Evolutionary conservation across 2,329 filamentous ascomycete species (phyloP), one percentile per base, ranked within the genome.

Genomic region (Calcarisporium arbuscula): DNA sequence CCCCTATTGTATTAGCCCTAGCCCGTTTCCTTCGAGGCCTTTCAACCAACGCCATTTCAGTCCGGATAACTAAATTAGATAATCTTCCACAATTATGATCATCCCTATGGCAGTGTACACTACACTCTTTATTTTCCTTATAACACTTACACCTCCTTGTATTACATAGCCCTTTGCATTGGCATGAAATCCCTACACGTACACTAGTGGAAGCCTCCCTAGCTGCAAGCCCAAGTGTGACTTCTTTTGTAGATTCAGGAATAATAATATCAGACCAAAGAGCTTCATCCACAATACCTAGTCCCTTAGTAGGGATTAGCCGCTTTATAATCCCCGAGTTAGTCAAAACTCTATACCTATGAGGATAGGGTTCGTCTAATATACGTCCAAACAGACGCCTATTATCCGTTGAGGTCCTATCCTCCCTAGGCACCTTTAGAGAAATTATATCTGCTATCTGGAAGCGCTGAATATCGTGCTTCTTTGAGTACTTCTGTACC

Each of bases 111-210:
- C 33, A 35, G 26, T 35, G 26, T 8, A 35, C 16, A 29, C 22
- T 35, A 23, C 33, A 35, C 19, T 30, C 11, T 35, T n/a, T n/a
- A n/a, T n/a, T n/a, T n/a, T n/a, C n/a, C n/a, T n/a, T n/a, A n/a
- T n/a, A n/a, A n/a, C n/a, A 35, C 19, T 20, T 35, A 21, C 26
- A 35, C 18, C 33, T 35, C 27, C 30, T 35, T 15, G 26, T 35
- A 35, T 35, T 30, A 17, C 33, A 35, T 18, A 19, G 15, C 12
- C 33, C 33, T 19, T 35, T 35, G 19, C 27, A 35, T 23, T 35
- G 18, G 16, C 33, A 35, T 30, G 33, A 35, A 21, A 30, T 28
- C 19, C 33, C 26, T 20, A 35, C 27, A 14, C 19, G 16, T 30
- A 19, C 27, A 35, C 33, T 35, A 8, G 26, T 35, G 27, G 33